Evolutionary conservation across 176 grass and related monocot species (phyloP).

Genomic region (sorghum (Sorghum bicolor)): DNA sequence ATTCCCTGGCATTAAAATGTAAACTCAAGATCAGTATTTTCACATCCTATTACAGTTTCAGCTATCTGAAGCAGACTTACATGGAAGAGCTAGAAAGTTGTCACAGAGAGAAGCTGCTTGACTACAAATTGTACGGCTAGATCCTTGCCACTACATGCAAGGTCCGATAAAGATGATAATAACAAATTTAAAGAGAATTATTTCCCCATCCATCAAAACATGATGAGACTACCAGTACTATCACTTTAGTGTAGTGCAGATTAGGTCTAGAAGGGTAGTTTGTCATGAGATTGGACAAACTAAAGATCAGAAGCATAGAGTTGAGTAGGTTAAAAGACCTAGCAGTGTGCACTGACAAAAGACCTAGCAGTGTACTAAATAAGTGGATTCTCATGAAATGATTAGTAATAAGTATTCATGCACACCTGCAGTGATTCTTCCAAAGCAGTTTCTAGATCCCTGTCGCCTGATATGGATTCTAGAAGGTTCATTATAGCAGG

Average conservation of each 20-base stretch:
- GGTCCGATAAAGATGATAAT: neutral
- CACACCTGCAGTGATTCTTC: slow-evolving; percentile 74
- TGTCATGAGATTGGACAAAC: neutral
- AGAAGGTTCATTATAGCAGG: slow-evolving; percentile 50
- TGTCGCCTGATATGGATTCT: slow-evolving; percentile 40
- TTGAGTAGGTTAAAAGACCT: neutral
- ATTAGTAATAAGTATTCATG: neutral
- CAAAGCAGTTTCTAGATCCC: slow-evolving; percentile 61
- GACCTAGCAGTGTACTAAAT: neutral
- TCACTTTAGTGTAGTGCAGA: neutral
- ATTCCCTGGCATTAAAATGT: slow-evolving; percentile 50
- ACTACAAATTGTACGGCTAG: neutral
- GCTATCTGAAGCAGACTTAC: neutral
- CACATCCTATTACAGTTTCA: neutral
- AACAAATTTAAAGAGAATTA: neutral
- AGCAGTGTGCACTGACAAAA: slow-evolving; percentile 7
- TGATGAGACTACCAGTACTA: neutral
- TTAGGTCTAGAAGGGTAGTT: neutral
- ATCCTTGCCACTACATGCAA: neutral
- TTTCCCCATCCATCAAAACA: neutral
- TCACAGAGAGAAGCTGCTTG: neutral
- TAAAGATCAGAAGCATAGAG: slow-evolving; percentile 12
- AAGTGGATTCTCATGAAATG: neutral
- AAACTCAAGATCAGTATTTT: slow-evolving; percentile 5
- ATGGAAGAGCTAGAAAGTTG: neutral